Evolutionary conservation across 768 basidiomycete species (phyloP).

Genomic region (Amyloporia xantha): DNA sequence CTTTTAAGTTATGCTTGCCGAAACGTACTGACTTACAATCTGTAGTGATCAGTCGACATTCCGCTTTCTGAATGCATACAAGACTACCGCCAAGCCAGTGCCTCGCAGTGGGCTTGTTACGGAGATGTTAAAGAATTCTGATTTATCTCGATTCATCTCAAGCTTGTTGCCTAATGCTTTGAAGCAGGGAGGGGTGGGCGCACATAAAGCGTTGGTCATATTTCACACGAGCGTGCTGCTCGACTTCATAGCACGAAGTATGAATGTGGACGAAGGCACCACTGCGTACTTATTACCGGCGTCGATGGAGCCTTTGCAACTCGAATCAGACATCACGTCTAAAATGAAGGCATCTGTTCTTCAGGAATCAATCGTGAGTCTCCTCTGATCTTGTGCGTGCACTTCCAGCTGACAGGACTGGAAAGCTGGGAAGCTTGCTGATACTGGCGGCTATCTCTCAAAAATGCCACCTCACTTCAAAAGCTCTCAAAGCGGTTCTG

Average conservation of each 20-base stretch:
- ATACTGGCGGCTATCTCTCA: slow-evolving; percentile 66
- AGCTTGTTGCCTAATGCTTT: slow-evolving; percentile 55
- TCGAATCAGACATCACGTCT: slow-evolving; percentile 2
- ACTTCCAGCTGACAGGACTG: neutral
- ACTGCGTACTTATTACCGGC: slow-evolving; percentile 62
- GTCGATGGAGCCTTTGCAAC: slow-evolving; percentile 49
- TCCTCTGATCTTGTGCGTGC: neutral
- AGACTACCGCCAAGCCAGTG: slow-evolving; percentile 71
- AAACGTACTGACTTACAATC: neutral
- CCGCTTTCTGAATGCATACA: slow-evolving; percentile 67
- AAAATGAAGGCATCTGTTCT: slow-evolving; percentile 12
- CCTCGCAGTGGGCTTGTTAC: slow-evolving; percentile 66
- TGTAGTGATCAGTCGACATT: slow-evolving; percentile 55
- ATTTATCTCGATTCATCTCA: slow-evolving; percentile 67
- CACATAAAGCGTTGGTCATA: slow-evolving; percentile 62
- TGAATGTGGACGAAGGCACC: slow-evolving; percentile 56
- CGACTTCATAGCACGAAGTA: slow-evolving; percentile 63
- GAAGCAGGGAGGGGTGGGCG: slow-evolving; percentile 29
- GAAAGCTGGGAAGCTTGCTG: slow-evolving; percentile 66
- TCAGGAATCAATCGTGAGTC: slow-evolving; percentile 52
- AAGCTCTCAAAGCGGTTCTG: slow-evolving; percentile 57
- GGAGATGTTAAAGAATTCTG: slow-evolving; percentile 62
- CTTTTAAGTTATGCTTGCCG: neutral
- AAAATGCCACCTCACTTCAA: slow-evolving; percentile 49
- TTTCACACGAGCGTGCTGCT: slow-evolving; percentile 80